Evolutionary conservation across 164 flowering plant species (phyloP), one percentile per base, ranked within the genome.

Genomic region (Magnolia officinalis): DNA sequence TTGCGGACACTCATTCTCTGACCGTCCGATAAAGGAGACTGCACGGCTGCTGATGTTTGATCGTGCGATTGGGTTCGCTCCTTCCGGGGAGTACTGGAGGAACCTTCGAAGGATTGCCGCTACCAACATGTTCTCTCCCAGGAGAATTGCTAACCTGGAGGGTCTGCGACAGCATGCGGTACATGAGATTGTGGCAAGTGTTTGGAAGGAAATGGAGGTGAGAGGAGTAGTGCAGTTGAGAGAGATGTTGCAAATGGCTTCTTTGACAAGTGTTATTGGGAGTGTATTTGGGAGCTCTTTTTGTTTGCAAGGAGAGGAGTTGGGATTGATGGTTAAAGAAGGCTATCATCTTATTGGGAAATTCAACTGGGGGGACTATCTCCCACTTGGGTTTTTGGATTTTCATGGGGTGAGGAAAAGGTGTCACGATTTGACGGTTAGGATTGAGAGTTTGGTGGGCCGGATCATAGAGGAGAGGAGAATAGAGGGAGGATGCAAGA

Each of bases 31-130:
- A 0, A 92, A 90, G 74, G 84, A 85, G 24, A 86, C 97, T 0
- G 96, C 95, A 0, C 82, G 85, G 1, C 8, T 80, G n/a, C 84
- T 95, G 29, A 88, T 95, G 93, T 95, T 95, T 58, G 90, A 93
- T 68, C 91, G 93, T 0, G 97, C 98, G 74, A 90, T 95, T 61
- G 98, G 98, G 5, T 95, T 93, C 58, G 92, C 98, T 21, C 94
- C 97, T 20, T 82, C 89, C 0, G 96, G 95, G 1, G 78, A 79
- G 2, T 86, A 95, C 79, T 95, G 98, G 98, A 80, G 90, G 37
- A 83, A 81, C 70, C 88, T 95, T 0, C 78, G 97, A 0, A 71
- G 92, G 51, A 78, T 93, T 2, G 90, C 95, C 0, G 85, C 94
- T 0, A 83, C 21, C 51, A 82, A 90, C 82, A 81, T 95, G 90